Conservation (phyloP, 371 early-diverging fungal species). For the Conidiobolus incongruus region DNA sequence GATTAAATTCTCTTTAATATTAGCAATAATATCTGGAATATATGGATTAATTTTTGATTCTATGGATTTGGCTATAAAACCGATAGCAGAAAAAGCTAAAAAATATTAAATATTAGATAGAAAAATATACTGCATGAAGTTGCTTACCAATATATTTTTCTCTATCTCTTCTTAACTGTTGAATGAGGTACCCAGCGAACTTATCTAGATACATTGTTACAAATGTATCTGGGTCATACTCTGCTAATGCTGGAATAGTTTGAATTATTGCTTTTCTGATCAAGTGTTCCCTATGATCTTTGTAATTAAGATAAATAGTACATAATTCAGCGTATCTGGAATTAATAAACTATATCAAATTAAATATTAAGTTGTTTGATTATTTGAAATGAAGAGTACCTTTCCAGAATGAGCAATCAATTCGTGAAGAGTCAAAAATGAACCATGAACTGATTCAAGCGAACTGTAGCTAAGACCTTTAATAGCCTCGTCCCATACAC, state of each 20-base stretch:
- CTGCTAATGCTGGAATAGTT: slow-evolving; percentile 63
- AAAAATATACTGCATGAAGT: slow-evolving; percentile 49
- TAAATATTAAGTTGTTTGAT: not conserved
- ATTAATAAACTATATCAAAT: not conserved
- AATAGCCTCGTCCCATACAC: slow-evolving; percentile 68
- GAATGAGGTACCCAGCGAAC: slow-evolving; percentile 53
- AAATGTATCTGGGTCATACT: slow-evolving; percentile 59
- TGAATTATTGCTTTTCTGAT: slow-evolving; percentile 67
- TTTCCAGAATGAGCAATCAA: slow-evolving; percentile 60
- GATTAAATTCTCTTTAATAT: slow-evolving; percentile 9
- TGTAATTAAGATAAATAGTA: slow-evolving; percentile 13
- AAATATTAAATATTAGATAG: too few species aligned
- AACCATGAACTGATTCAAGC: slow-evolving; percentile 75
- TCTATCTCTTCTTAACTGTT: slow-evolving; percentile 47
- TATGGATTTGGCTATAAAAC: too few species aligned
- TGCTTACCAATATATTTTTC: slow-evolving; percentile 49
- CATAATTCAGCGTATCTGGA: not conserved
- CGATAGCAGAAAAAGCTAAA: too few species aligned
- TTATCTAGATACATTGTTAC: slow-evolving; percentile 41
- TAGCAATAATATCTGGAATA: too few species aligned
- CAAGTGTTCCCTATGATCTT: slow-evolving; percentile 58
- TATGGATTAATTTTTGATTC: too few species aligned
- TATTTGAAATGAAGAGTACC: slow-evolving; percentile 31
- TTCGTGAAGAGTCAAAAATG: slow-evolving; percentile 59
- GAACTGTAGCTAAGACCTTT: slow-evolving; percentile 43